Conservation (phyloP, 2,329 filamentous ascomycete genomes). For the Trichoderma sp. region DNA sequence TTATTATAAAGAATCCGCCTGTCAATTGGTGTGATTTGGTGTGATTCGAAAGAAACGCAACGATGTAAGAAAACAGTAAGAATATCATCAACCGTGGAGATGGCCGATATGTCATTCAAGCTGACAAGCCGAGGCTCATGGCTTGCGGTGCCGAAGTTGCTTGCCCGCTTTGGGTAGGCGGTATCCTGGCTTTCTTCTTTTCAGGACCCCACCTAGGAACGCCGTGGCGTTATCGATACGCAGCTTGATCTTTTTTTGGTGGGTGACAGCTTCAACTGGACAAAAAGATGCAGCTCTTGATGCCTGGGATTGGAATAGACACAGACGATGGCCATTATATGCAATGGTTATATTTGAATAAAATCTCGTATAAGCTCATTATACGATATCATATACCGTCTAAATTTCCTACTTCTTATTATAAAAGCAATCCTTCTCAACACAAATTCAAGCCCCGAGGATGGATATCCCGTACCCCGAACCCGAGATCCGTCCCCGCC, state of each 20-base stretch:
- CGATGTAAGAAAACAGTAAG: not conserved
- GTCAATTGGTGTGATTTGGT: not conserved
- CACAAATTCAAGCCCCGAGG: not conserved
- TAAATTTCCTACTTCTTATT: not conserved
- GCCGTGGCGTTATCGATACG: not conserved
- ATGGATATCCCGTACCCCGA: not conserved
- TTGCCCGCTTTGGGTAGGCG: not conserved
- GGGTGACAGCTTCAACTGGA: not conserved
- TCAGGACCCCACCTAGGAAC: not conserved
- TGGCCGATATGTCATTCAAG: not conserved
- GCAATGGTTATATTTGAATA: not conserved
- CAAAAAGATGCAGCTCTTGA: not conserved
- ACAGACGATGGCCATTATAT: not conserved
- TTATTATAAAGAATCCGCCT: not conserved
- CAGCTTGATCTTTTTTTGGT: not conserved
- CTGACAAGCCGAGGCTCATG: not conserved
- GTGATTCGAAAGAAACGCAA: not conserved
- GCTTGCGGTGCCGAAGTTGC: not conserved
- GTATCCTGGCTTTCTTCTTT: not conserved
- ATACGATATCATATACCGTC: not conserved
- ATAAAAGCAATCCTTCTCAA: not conserved
- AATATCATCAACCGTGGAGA: not conserved
- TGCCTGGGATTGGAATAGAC: not conserved
- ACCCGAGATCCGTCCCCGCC: not conserved
- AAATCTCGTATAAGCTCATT: not conserved